phyloP scores from a whole-genome alignment of 2,329 filamentous ascomycete species.

The Periconia digitata region DNA sequence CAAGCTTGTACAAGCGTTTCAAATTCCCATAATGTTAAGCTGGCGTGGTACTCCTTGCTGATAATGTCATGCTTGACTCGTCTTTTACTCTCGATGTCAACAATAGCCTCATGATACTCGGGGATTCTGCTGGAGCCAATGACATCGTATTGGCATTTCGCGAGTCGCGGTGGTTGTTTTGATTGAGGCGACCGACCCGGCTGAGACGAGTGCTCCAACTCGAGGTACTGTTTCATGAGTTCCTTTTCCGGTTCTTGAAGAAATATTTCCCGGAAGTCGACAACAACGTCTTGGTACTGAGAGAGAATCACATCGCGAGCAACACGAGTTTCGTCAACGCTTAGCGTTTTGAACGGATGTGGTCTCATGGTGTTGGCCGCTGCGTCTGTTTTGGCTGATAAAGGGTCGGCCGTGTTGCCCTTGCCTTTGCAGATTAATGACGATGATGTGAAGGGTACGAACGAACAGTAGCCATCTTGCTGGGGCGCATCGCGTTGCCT shows the following conservation, averaged over 20 bases:
- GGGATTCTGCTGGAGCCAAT: conserved; percentile 54
- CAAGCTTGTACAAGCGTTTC: conserved; percentile 46
- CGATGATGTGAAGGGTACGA: neutral
- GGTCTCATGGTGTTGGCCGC: conserved; percentile 33
- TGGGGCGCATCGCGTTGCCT: neutral
- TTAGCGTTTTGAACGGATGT: conserved; percentile 60
- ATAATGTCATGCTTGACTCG: conserved; percentile 50
- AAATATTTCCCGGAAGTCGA: conserved; percentile 55
- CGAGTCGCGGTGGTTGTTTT: conserved; percentile 52
- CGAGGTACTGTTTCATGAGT: conserved; percentile 51
- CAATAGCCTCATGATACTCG: conserved; percentile 57
- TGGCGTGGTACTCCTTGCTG: conserved; percentile 52
- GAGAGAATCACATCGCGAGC: conserved; percentile 54
- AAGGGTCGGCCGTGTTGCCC: neutral
- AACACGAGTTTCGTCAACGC: conserved; percentile 55
- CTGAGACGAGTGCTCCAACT: conserved; percentile 47
- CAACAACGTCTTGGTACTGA: conserved; percentile 36
- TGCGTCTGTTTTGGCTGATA: neutral
- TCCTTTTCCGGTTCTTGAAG: conserved; percentile 55
- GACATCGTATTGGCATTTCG: conserved; percentile 59
- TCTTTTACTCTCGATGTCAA: conserved; percentile 49
- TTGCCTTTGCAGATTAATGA: neutral
- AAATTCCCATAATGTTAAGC: conserved; percentile 49
- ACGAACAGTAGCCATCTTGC: neutral
- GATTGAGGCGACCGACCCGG: conserved; percentile 43